phyloP scores from a whole-genome alignment of 768 basidiomycete genomes.

The Pleurotus cornucopiae region DNA sequence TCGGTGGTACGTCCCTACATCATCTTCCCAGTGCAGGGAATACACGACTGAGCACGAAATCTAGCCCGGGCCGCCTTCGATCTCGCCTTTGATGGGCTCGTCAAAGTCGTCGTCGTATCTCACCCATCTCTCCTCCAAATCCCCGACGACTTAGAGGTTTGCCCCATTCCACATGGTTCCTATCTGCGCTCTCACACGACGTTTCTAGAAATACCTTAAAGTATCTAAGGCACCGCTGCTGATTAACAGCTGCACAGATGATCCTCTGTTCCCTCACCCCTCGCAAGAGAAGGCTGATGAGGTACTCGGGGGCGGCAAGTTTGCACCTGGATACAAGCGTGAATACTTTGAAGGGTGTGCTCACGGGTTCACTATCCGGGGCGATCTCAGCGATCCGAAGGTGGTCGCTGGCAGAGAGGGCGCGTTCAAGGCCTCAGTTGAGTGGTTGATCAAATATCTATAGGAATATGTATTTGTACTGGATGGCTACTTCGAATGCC shows the following conservation, averaged over 20 bases:
- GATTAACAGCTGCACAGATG: slow-evolving; percentile 61
- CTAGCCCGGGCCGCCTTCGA: slow-evolving; percentile 57
- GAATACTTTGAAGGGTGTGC: slow-evolving; percentile 42
- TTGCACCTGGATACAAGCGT: slow-evolving; percentile 45
- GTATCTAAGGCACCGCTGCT: slow-evolving; percentile 52
- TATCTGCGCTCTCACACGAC: not conserved
- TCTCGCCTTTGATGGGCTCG: slow-evolving; percentile 51
- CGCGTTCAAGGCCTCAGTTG: slow-evolving; percentile 52
- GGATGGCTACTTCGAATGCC: no score
- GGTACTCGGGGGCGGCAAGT: slow-evolving; percentile 43
- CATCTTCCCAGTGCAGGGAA: not conserved
- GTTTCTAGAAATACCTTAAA: slow-evolving; percentile 40
- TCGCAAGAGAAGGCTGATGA: slow-evolving; percentile 40
- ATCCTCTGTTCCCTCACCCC: slow-evolving; percentile 46
- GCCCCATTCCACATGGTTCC: not conserved
- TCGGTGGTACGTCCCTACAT: slow-evolving; percentile 41
- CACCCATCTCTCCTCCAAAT: slow-evolving; percentile 63
- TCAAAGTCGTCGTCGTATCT: slow-evolving; percentile 43
- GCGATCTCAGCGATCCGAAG: slow-evolving; percentile 42
- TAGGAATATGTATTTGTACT: slow-evolving; percentile 1
- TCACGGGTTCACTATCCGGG: slow-evolving; percentile 54
- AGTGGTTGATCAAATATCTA: slow-evolving; percentile 44
- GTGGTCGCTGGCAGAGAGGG: slow-evolving; percentile 63
- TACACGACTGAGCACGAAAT: not conserved
- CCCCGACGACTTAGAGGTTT: slow-evolving; percentile 57